Conservation (phyloP, 2,329 filamentous ascomycete species). For the Nemania bipapillata region DNA sequence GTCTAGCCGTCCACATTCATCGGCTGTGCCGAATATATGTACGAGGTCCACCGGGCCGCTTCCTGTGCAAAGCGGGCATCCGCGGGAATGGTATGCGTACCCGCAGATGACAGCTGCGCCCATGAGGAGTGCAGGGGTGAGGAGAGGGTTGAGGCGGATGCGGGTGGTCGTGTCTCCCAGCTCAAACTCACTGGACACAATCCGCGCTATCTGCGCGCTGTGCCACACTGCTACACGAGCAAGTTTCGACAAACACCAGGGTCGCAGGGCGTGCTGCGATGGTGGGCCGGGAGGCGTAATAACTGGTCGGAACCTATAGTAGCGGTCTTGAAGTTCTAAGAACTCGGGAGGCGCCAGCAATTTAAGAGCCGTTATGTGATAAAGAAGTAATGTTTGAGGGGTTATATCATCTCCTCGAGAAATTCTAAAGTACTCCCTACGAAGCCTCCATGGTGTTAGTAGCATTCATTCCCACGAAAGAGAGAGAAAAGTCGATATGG, state of each 20-base stretch:
- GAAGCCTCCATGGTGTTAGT: conserved; percentile 19
- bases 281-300: conserved; percentile 13
- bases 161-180: conserved; percentile 27
- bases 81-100: conserved; percentile 32
- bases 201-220: conserved; percentile 42
- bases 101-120: conserved; percentile 39
- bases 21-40: conserved; percentile 28
- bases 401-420: conserved; percentile 18
- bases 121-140: conserved; percentile 41
- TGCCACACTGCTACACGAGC: conserved; percentile 41
- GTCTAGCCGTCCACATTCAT: conserved; percentile 29
- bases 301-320: conserved; percentile 38
- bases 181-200: conserved; percentile 28
- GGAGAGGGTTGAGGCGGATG: conserved; percentile 41
- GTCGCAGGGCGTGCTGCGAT: conserved; percentile 28
- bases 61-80: conserved; percentile 31
- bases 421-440: conserved; percentile 21
- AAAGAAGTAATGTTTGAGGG: conserved; percentile 34
- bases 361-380: conserved; percentile 41
- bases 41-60: conserved; percentile 25
- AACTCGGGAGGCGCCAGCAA: conserved; percentile 40
- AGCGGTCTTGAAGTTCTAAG: conserved; percentile 36
- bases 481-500: too few relatives aligned
- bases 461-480: neutral
- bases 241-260: conserved; percentile 37